Conservation (phyloP, 768 basidiomycete species). For the Suillus alpinus region DNA sequence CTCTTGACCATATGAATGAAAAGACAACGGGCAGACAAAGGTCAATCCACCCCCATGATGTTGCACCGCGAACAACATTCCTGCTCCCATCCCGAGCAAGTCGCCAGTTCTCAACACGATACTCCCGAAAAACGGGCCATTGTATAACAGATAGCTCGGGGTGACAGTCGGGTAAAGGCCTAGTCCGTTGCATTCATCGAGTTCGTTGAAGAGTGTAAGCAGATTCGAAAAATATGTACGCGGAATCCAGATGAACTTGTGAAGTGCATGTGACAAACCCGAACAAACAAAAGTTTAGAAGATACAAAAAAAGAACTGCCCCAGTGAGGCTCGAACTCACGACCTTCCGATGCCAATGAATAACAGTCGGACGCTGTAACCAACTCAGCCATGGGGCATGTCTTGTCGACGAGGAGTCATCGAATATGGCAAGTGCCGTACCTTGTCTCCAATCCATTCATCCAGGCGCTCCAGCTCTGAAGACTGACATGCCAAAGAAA, state of each 20-base stretch:
- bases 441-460: neutral
- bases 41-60: conserved; percentile 37
- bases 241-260: neutral
- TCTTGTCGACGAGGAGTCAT: neutral
- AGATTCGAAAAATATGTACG: neutral
- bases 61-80: conserved; percentile 28
- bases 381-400: conserved; percentile 53
- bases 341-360: conserved; percentile 41
- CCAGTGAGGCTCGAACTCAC: conserved; percentile 54
- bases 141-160: conserved; percentile 54
- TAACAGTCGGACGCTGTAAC: conserved; percentile 52
- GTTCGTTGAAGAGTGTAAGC: neutral
- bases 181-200: conserved; percentile 36
- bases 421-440: neutral
- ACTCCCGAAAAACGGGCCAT: conserved; percentile 52
- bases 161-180: conserved; percentile 36
- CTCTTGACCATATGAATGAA: conserved; percentile 34
- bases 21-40: conserved; percentile 29
- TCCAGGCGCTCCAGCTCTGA: neutral
- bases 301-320: conserved; percentile 32
- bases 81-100: conserved; percentile 41
- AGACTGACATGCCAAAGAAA: conserved; percentile 5
- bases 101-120: conserved; percentile 55
- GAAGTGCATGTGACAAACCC: neutral
- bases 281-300: neutral